Base-by-base conservation (phyloP, 2,329 filamentous ascomycete species). In the Furcasterigmium sp. region DNA sequence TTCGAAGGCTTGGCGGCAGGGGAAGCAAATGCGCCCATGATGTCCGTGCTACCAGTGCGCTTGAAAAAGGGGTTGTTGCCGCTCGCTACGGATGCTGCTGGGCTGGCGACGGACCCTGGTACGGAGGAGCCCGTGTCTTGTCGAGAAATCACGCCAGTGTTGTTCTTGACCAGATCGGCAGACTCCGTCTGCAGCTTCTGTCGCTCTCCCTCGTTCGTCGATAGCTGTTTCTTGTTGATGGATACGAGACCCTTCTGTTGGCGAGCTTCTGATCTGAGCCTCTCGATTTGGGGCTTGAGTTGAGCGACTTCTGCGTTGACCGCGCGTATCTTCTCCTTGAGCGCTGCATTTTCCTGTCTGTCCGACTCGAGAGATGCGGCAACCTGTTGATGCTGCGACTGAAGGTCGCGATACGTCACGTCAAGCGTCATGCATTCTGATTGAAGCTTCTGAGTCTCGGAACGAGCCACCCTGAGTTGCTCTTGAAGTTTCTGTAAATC, bases 181-280 rank as follows among this genome's bases (percentile, higher is more conserved):
- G 85, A 84, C 62, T 97, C 91, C 2, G 73, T 70, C 68, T 90
- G 91, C 30, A 95, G 72, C 70, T 88, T 91, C 47, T 97, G 91
- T 25, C 87, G 80, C 62, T 97, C 91, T 38, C 79, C 80, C 63
- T 98, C 93, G 45, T 85, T 88, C 1, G 91, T 96, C 28, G 85
- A 80, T 47, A 97, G 72, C 67, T 98, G 93, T 70, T 98, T 98
- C 75, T 94, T 97, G 69, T 96, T 96, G 68, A 98, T 98, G 35
- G 93, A 91, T 23, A 95, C 91, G 51, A 97, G 75, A 15, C 93
- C 93, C 69, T 95, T 97, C 59, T 97, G 91, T 63, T 97, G 93
- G 34, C 93, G 83, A 20, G 90, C 90, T 54, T 96, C 90, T 11
- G 85, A 88, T 61, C 87, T 90, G 55, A 95, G 76, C 71, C 96